phyloP scores from a whole-genome alignment of 2,329 filamentous ascomycete species.

The Coniochaeta pulveracea region DNA sequence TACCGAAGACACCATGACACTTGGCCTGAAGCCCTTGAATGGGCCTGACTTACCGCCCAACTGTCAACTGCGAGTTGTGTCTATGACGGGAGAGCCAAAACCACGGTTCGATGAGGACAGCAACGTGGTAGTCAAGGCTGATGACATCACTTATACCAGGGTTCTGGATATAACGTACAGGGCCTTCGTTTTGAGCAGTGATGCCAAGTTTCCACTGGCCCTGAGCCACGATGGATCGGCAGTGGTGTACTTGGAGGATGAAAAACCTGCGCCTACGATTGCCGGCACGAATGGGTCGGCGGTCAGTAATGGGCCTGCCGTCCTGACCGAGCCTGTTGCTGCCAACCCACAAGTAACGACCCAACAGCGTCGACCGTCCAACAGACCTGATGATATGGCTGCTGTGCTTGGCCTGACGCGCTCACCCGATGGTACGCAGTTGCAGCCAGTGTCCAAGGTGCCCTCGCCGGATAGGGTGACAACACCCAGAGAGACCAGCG shows the following conservation, averaged over 20 bases:
- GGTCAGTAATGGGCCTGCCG: background rate
- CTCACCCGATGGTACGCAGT: no score
- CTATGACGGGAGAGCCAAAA: conserved; percentile 13
- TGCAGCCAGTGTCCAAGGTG: no score
- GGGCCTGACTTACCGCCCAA: conserved; percentile 23
- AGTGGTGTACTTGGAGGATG: conserved; percentile 10
- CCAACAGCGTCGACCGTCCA: no score
- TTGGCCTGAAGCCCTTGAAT: conserved; percentile 31
- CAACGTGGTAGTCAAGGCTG: conserved; percentile 6
- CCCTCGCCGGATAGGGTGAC: no score
- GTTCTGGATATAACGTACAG: conserved; percentile 37
- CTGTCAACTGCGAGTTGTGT: conserved; percentile 25
- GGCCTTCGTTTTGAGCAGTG: conserved; percentile 33
- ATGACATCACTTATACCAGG: conserved; percentile 25
- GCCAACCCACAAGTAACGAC: no score
- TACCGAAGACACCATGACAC: conserved; percentile 34
- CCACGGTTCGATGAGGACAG: conserved; percentile 13
- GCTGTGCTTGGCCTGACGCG: no score
- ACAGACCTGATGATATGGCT: no score
- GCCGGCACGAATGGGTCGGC: no score
- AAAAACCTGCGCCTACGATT: conserved; percentile 7
- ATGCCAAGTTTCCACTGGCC: conserved; percentile 25
- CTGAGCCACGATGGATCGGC: no score
- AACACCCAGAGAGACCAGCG: no score
- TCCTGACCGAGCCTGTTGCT: no score